These are phyloP conservation scores for Takashimella koratensis DNA, from an alignment of 1,284 basidiomycete species.

Conservation along the genomic window DNA sequence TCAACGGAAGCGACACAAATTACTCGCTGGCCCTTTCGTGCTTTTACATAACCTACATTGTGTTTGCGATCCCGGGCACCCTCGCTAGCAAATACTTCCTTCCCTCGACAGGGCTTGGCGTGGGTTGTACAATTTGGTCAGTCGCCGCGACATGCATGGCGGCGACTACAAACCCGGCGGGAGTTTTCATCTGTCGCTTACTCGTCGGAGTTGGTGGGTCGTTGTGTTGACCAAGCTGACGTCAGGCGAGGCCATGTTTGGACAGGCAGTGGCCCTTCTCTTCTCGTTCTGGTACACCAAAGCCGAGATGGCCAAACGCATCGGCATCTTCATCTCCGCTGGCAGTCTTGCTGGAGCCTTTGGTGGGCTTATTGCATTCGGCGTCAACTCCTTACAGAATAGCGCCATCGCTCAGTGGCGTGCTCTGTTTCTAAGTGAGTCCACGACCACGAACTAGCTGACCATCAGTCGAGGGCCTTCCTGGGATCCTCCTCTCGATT, in stretches of 20 bases:
- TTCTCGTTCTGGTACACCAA: constrained; percentile 36
- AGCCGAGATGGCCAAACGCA: constrained; percentile 37
- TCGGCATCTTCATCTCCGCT: constrained; percentile 41
- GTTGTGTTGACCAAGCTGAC: no score
- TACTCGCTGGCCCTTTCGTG: constrained; percentile 33
- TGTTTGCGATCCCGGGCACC: constrained; percentile 39
- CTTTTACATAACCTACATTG: constrained; percentile 37
- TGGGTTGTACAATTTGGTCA: constrained; percentile 32
- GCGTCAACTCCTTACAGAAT: constrained; percentile 18
- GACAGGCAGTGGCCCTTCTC: constrained; percentile 26
- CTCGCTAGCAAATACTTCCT: constrained; percentile 25
- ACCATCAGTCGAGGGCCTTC: constrained; percentile 4
- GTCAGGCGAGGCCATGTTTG: constrained; percentile 35
- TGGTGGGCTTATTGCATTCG: constrained; percentile 25
- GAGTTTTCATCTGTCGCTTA: constrained; percentile 29
- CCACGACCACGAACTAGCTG: constrained; percentile 56
- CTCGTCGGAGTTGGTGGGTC: constrained; percentile 41
- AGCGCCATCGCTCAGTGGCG: constrained; percentile 9
- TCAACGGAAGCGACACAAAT: constrained; percentile 22
- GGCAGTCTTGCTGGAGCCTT: constrained; percentile 29
- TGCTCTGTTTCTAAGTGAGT: constrained; percentile 3
- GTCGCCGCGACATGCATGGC: constrained; percentile 34
- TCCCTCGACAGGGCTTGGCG: constrained; percentile 13
- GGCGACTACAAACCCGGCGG: constrained; percentile 22
- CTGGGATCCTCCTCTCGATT: constrained; percentile 58